These are phyloP conservation scores for Penicillium janthinellum DNA, from an alignment of 2,329 filamentous ascomycete species.

Conservation along the genomic window DNA sequence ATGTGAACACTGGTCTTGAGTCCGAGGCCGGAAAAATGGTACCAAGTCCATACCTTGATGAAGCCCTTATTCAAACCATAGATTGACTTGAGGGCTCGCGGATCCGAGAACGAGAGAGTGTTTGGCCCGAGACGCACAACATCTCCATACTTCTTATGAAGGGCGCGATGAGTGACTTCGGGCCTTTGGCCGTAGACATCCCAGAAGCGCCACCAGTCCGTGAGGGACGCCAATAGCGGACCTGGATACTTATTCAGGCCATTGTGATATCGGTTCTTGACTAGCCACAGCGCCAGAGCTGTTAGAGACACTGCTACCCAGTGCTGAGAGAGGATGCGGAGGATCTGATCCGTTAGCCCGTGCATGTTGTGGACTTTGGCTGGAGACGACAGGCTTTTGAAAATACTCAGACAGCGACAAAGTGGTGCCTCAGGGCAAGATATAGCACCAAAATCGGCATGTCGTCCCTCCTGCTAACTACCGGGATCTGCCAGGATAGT, in stretches of 20 bases:
- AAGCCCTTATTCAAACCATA: constrained; percentile 84
- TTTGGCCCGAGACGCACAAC: constrained; percentile 77
- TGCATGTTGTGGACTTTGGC: constrained; percentile 7
- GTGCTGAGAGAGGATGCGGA: constrained; percentile 11
- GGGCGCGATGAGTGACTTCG: constrained; percentile 66
- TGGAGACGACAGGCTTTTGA: neutral
- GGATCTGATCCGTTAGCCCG: constrained; percentile 14
- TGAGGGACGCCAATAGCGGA: constrained; percentile 66
- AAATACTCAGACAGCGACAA: neutral
- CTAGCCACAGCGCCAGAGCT: constrained; percentile 6
- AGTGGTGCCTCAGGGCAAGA: neutral
- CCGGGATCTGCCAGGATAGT: constrained; percentile 1
- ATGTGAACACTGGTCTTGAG: neutral
- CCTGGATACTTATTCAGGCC: constrained; percentile 54
- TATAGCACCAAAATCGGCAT: constrained; percentile 5
- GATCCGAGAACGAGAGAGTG: constrained; percentile 69
- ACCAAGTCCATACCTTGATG: constrained; percentile 59
- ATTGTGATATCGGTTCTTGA: constrained; percentile 15
- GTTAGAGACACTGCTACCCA: constrained; percentile 8
- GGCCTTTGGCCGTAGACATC: constrained; percentile 67
- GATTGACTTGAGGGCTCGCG: constrained; percentile 66
- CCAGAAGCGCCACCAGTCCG: constrained; percentile 73
- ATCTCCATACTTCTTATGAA: constrained; percentile 73
- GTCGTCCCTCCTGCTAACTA: neutral
- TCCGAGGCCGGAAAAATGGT: neutral